Percentiles rank a stretch among this genome's conserved stretches.
These are phyloP conservation scores for Stellera chamaejasme DNA, from an alignment of 345 rosid species.

Conservation along the genomic window DNA sequence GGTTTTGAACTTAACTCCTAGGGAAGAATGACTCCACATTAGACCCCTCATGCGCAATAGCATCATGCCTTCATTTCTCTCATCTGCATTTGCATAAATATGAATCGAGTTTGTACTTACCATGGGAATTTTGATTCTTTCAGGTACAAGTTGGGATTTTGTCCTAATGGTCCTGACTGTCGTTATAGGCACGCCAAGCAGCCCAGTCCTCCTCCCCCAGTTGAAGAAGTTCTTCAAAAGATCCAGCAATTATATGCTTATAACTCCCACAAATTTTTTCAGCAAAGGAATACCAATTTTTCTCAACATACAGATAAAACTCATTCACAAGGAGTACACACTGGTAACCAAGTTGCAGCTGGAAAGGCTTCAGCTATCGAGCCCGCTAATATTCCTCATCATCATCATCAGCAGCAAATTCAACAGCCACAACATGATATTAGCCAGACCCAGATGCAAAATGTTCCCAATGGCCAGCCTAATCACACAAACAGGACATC, in stretches of 20 bases:
- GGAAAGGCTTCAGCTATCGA: conserved; percentile 39
- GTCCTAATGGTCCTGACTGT: conserved; percentile 98
- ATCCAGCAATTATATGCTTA: conserved; percentile 80
- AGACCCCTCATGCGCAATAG: no score
- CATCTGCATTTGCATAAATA: neutral
- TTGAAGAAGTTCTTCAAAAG: conserved; percentile 93
- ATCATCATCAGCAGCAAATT: conserved; percentile 47
- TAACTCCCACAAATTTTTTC: conserved; percentile 67
- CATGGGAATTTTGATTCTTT: conserved; percentile 6
- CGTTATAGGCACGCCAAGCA: conserved; percentile 91
- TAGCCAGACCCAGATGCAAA: conserved; percentile 57
- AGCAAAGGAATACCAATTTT: conserved; percentile 48
- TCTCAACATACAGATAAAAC: conserved; percentile 57
- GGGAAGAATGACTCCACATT: no score
- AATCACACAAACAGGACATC: conserved; percentile 61
- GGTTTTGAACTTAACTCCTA: neutral
- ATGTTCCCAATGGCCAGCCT: conserved; percentile 39
- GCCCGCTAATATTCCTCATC: conserved; percentile 33
- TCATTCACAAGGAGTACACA: conserved; percentile 43
- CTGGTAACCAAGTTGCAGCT: conserved; percentile 30
- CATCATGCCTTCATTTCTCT: no score
- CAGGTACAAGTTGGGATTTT: conserved; percentile 98
- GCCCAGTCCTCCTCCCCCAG: conserved; percentile 94
- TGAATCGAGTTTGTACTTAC: neutral
- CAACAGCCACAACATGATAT: conserved; percentile 66